Percentiles rank a stretch among this genome's conserved stretches.
These are phyloP conservation scores for Cyclotella baltica DNA, from an alignment of 108 stramenopile genomes.

Conservation along the genomic window DNA sequence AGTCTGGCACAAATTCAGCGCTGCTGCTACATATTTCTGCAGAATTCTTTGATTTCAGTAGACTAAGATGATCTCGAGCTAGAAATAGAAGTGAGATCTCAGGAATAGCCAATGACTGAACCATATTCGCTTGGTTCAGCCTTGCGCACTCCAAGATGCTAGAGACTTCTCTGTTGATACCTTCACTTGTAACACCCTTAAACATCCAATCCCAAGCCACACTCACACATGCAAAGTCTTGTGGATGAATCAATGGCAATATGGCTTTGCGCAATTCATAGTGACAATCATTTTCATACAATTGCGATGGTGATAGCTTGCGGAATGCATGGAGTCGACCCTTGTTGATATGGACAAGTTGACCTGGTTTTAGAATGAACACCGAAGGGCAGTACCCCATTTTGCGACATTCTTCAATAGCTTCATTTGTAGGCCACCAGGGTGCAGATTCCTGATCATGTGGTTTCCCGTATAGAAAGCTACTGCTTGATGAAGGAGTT, in stretches of 20 bases:
- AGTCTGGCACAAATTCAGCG: constrained; percentile 23
- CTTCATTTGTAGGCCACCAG: constrained; percentile 66
- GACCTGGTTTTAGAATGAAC: constrained; percentile 86
- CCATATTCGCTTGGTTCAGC: constrained; percentile 57
- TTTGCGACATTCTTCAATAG: constrained; percentile 64
- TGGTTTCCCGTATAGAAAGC: constrained; percentile 73
- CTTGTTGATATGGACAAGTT: constrained; percentile 90
- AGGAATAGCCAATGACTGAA: constrained; percentile 81
- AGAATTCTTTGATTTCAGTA: constrained; percentile 7
- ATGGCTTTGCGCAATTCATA: constrained; percentile 44
- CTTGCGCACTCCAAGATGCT: constrained; percentile 66
- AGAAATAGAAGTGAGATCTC: constrained; percentile 74
- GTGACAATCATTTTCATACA: constrained; percentile 75
- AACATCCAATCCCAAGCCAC: constrained; percentile 95
- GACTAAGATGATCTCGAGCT: constrained; percentile 52
- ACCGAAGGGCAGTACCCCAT: constrained; percentile 91
- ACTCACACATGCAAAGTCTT: constrained; percentile 73
- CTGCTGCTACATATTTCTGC: background rate
- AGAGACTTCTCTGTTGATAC: constrained; percentile 76
- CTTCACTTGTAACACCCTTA: constrained; percentile 68
- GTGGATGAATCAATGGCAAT: constrained; percentile 24
- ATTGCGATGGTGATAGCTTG: constrained; percentile 61
- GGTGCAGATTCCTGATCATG: constrained; percentile 64
- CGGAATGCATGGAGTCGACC: constrained; percentile 91
- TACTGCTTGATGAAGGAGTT: constrained; percentile 33